phyloP scores from a whole-genome alignment of 2,329 filamentous ascomycete species.

The Pezicula radicicola region DNA sequence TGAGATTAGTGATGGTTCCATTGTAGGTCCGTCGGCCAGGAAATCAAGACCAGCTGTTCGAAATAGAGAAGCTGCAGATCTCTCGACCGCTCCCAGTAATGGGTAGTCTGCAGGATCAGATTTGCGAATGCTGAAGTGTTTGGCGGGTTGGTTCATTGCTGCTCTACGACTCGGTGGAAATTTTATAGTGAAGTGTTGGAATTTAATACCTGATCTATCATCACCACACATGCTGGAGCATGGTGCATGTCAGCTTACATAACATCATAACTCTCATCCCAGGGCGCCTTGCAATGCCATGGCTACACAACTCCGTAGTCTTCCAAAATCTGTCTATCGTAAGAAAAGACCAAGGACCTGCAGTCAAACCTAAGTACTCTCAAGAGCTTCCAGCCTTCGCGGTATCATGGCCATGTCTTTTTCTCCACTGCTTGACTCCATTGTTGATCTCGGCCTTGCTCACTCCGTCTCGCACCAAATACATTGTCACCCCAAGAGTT shows the following conservation, averaged over 20 bases:
- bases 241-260: too few relatives aligned
- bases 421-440: slow-evolving; percentile 79
- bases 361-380: background rate
- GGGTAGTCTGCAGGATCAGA: slow-evolving; percentile 23
- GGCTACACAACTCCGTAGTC: too few relatives aligned
- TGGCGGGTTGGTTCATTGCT: background rate
- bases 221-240: too few relatives aligned
- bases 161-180: background rate
- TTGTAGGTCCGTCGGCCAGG: slow-evolving; percentile 17
- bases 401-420: slow-evolving; percentile 37
- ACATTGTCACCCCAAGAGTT: slow-evolving; percentile 77
- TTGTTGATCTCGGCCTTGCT: slow-evolving; percentile 73
- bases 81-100: slow-evolving; percentile 23
- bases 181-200: too few relatives aligned
- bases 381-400: background rate
- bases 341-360: background rate
- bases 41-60: slow-evolving; percentile 18
- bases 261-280: too few relatives aligned
- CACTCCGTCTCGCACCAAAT: slow-evolving; percentile 76
- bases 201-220: too few relatives aligned
- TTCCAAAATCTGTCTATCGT: too few relatives aligned
- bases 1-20: slow-evolving; percentile 16
- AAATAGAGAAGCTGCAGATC: slow-evolving; percentile 25
- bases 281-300: background rate
- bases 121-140: slow-evolving; percentile 18